These are phyloP conservation scores for Adansonia madagascariensis DNA, from an alignment of 441 rosid species.

Conservation along the genomic window DNA sequence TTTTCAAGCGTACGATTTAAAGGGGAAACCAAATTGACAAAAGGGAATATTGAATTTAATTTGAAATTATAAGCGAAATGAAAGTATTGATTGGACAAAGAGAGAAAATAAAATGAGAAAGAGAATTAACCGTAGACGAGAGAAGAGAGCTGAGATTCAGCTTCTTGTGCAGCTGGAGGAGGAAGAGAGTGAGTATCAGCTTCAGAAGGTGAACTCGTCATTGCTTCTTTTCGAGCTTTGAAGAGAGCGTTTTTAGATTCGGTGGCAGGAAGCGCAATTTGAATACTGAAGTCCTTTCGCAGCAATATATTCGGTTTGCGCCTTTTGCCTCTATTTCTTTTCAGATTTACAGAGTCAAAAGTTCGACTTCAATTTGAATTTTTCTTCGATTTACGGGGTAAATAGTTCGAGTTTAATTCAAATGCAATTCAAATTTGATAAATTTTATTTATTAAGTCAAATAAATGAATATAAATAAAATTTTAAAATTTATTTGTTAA, in stretches of 20 bases:
- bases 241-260: neutral
- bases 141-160: conserved; percentile 71
- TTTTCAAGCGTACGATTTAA: conserved; percentile 13
- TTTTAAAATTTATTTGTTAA: no score
- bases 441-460: no score
- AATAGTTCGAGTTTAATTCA: no score
- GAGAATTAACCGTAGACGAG: conserved; percentile 62
- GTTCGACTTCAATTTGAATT: no score
- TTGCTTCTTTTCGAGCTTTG: conserved; percentile 32
- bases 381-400: no score
- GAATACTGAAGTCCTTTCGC: neutral
- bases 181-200: conserved; percentile 37
- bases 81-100: neutral
- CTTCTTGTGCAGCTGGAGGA: conserved; percentile 39
- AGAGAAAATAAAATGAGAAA: neutral
- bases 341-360: no score
- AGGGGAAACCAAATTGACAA: conserved; percentile 3
- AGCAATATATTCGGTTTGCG: neutral
- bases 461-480: no score
- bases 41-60: neutral
- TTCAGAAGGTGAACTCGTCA: conserved; percentile 55
- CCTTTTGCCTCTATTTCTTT: neutral
- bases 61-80: conserved; percentile 17
- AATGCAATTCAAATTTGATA: no score
- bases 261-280: neutral